Evolutionary conservation across 352 stramenopile genomes (phyloP), one percentile per base, ranked within the genome.

Genomic region (Pythium dissotocum): DNA sequence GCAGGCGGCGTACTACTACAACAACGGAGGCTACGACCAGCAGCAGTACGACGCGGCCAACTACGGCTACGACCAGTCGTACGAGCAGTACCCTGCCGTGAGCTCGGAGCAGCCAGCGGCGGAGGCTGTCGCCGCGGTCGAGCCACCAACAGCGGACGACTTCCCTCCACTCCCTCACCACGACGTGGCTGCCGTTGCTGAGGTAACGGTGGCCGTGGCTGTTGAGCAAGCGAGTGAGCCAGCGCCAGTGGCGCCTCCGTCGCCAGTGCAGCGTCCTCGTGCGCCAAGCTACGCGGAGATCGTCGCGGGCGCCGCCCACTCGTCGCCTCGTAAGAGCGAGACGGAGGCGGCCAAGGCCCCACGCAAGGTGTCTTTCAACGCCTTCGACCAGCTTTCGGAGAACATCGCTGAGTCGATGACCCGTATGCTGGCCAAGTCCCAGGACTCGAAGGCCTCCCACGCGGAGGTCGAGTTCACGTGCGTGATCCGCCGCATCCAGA

Each of bases 391-490:
- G 35, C 35, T 80, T 7, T 70, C 71, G 12, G 71, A 78, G 26
- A 62, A 65, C 3, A 80, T 83, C 57, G 68, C 61, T 4, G 76
- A 78, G 35, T 79, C 76, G 28, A 79, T 83, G 71, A 72, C 57
- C 35, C 59, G 66, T 13, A 80, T 83, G n/a, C 33, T 83, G 30
- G 61, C 76, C 12, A 75, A 77, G 63, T 76, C 73, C 4, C 64
- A 76, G 58, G 58, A 61, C 28, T 66, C 65, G 10, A 63, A 70
- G 8, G 65, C 65, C 6, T 56, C 49, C 18, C 75, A 76, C 53
- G 67, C 62, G 4, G 76, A 83, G 33, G 65, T 83, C 9, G 73
- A 83, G 57, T 65, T 83, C 28, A 72, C 71, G 42, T 75, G 71
- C 28, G 28, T 83, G 18, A 64, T 83, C 33, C 73, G 72, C 28